phyloP scores from a whole-genome alignment of 805 yeast species.

The Kluyveromyces wickerhamii region DNA sequence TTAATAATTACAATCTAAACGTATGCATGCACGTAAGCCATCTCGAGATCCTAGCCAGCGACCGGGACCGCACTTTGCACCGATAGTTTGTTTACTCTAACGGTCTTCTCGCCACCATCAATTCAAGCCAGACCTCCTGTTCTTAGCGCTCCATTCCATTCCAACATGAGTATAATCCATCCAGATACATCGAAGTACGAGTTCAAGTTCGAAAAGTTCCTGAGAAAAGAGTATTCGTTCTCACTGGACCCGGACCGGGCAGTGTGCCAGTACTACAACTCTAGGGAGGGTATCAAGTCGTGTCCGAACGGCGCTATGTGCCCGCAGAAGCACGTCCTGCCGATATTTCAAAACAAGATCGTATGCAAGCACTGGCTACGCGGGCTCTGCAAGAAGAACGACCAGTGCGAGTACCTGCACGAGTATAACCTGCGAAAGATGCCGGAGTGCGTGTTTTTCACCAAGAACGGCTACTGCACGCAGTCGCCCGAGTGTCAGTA shows the following conservation, averaged over 20 bases:
- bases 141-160: too few relatives aligned
- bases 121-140: too few relatives aligned
- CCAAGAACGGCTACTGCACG: conserved; percentile 76
- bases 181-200: conserved; percentile 35
- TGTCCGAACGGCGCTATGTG: conserved; percentile 87
- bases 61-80: too few relatives aligned
- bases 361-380: conserved; percentile 98
- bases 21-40: too few relatives aligned
- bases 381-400: conserved; percentile 94
- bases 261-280: conserved; percentile 63
- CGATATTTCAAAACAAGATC: conserved; percentile 60
- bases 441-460: conserved; percentile 92
- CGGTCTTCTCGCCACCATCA: too few relatives aligned
- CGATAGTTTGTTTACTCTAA: too few relatives aligned
- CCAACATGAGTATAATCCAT: conserved; percentile 33
- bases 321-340: conserved; percentile 76
- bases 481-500: conserved; percentile 93
- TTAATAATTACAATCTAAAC: too few relatives aligned
- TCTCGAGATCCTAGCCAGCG: too few relatives aligned
- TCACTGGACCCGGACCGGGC: conserved; percentile 88
- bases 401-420: conserved; percentile 91
- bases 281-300: conserved; percentile 43
- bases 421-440: conserved; percentile 89
- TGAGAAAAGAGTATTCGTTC: conserved; percentile 70
- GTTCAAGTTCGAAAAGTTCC: conserved; percentile 74